These are phyloP conservation scores for Penicillium digitatum DNA, from an alignment of 2,329 filamentous ascomycete species.

Conservation along the genomic window DNA sequence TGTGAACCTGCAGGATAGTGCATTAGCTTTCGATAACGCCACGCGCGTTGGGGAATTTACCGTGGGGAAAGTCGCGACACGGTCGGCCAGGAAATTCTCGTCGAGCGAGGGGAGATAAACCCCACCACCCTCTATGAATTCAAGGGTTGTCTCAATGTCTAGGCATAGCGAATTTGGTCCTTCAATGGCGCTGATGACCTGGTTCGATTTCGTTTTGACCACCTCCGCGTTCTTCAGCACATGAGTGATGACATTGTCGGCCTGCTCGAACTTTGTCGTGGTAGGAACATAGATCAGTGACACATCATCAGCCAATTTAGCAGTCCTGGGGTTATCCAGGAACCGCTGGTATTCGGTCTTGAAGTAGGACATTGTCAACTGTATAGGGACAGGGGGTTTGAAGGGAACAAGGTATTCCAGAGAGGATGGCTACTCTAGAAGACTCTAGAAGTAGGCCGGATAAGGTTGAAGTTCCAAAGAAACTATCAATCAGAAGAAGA, in stretches of 20 bases:
- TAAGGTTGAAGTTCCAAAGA: neutral
- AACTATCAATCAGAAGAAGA: neutral
- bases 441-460: neutral
- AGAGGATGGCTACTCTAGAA: neutral
- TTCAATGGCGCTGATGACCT: conserved; percentile 70
- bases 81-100: conserved; percentile 88
- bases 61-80: conserved; percentile 71
- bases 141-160: conserved; percentile 77
- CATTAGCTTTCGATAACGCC: conserved; percentile 11
- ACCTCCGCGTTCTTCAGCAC: conserved; percentile 65
- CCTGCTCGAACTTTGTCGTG: conserved; percentile 66
- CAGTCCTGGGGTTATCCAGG: conserved; percentile 61
- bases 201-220: conserved; percentile 78
- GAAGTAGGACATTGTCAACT: conserved; percentile 38
- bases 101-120: conserved; percentile 84
- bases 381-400: conserved; percentile 1
- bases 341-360: conserved; percentile 65
- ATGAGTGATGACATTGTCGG: conserved; percentile 78
- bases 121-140: conserved; percentile 77
- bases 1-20: conserved; percentile 62
- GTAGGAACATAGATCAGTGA: conserved; percentile 87
- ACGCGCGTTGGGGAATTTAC: conserved; percentile 53
- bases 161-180: conserved; percentile 64
- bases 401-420: neutral
- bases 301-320: conserved; percentile 61